These are phyloP conservation scores for Leptographium procerum DNA, from an alignment of 2,329 filamentous ascomycete species.

Conservation along the genomic window DNA sequence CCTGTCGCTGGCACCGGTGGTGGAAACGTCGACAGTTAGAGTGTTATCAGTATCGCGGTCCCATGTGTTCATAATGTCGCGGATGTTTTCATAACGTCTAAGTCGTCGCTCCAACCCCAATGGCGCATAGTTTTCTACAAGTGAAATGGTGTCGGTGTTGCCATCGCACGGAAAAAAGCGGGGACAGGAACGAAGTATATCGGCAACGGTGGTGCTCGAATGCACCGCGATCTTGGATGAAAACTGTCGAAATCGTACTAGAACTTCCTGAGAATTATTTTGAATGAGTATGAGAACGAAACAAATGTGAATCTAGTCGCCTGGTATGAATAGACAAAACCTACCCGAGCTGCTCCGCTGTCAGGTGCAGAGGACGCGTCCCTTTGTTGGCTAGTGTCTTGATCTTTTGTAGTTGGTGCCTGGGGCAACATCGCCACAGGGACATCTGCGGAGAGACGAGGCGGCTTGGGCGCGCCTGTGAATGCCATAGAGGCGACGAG, in stretches of 20 bases:
- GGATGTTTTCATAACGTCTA: slow-evolving; percentile 73
- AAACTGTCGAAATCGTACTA: slow-evolving; percentile 60
- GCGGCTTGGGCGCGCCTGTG: background rate
- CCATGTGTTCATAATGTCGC: slow-evolving; percentile 90
- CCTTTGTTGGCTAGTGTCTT: no score
- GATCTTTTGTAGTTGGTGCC: background rate
- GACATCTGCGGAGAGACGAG: background rate
- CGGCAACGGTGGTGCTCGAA: slow-evolving; percentile 60
- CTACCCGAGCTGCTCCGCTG: background rate
- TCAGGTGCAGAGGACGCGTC: background rate
- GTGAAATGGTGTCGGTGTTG: slow-evolving; percentile 48
- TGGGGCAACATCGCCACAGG: background rate
- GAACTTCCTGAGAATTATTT: slow-evolving; percentile 1
- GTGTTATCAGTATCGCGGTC: slow-evolving; percentile 68
- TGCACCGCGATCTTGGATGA: slow-evolving; percentile 62
- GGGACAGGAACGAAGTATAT: slow-evolving; percentile 59
- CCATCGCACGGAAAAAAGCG: slow-evolving; percentile 53
- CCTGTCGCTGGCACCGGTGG: slow-evolving; percentile 34
- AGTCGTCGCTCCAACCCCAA: slow-evolving; percentile 73
- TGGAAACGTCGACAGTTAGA: slow-evolving; percentile 53
- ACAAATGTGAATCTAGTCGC: background rate
- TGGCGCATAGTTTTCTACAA: slow-evolving; percentile 65
- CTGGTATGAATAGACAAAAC: background rate
- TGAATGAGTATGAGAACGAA: slow-evolving; percentile 12
- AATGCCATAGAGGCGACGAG: background rate